Percentiles rank a stretch among this genome's conserved stretches.
phyloP scores from a whole-genome alignment of 192 early-diverging fungal species.

The Coemansia sp. region DNA sequence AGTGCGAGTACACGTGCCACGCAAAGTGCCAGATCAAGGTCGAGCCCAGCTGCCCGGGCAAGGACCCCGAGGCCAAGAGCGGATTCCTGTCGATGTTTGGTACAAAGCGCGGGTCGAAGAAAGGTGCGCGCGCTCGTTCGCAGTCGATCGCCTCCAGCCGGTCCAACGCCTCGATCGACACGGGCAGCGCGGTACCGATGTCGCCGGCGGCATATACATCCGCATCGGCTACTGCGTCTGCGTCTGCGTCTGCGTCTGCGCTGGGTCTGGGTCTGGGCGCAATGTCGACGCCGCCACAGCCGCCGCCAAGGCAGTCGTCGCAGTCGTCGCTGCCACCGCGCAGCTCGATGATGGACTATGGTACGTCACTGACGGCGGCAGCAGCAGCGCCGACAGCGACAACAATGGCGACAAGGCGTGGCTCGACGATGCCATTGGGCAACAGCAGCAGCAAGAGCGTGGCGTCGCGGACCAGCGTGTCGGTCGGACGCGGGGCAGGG shows the following conservation, averaged over 20 bases:
- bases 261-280: not conserved
- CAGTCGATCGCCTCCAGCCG: conserved; percentile 21
- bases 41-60: conserved; percentile 32
- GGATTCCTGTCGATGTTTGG: conserved; percentile 42
- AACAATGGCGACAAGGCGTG: not conserved
- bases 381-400: not conserved
- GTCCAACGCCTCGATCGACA: conserved; percentile 4
- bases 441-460: not conserved
- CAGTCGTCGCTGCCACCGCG: not conserved
- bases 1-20: conserved; percentile 45
- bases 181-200: not conserved
- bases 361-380: not conserved
- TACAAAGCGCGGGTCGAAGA: conserved; percentile 17
- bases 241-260: too few relatives aligned
- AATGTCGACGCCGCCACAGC: not conserved
- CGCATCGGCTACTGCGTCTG: too few relatives aligned
- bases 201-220: too few relatives aligned
- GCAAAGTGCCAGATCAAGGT: conserved; percentile 48
- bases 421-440: not conserved
- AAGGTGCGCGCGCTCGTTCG: conserved; percentile 7
- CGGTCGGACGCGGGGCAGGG: too few relatives aligned
- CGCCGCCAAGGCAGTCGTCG: not conserved
- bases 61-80: conserved; percentile 25
- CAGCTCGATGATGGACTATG: not conserved
- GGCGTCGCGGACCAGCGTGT: not conserved